These are phyloP conservation scores for Neurospora hispaniola DNA, from an alignment of 495 filamentous ascomycete species.

Conservation along the genomic window DNA sequence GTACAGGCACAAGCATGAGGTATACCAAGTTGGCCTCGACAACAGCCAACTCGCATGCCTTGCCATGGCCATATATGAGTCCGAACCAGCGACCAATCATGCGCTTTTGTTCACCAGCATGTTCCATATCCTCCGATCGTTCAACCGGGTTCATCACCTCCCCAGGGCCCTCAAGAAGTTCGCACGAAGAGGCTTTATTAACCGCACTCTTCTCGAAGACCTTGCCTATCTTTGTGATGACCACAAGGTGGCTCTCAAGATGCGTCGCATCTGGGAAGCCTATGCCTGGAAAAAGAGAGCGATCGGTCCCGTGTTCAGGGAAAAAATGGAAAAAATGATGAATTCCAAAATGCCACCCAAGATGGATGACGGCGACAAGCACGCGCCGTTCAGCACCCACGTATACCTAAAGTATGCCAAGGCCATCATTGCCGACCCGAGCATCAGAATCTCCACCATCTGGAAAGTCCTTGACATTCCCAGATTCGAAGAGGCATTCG, in stretches of 20 bases:
- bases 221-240: neutral
- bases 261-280: neutral
- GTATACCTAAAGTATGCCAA: constrained; percentile 4
- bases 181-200: neutral
- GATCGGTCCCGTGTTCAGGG: neutral
- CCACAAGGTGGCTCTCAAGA: neutral
- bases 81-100: constrained; percentile 2
- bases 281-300: neutral
- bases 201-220: neutral
- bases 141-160: neutral
- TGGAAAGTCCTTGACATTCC: constrained; percentile 18
- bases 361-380: neutral
- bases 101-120: constrained; percentile 7
- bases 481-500: neutral
- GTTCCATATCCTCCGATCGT: constrained; percentile 10
- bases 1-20: constrained; percentile 1
- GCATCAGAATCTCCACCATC: constrained; percentile 9
- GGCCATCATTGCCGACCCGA: constrained; percentile 14
- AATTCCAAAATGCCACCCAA: neutral
- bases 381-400: neutral
- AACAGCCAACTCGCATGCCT: constrained; percentile 17
- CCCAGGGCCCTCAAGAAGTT: neutral
- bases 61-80: constrained; percentile 15
- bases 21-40: neutral
- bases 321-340: neutral